Evolutionary conservation across 2,329 filamentous ascomycete species (phyloP), one percentile per base, ranked within the genome.

Genomic region (Penicillium italicum): DNA sequence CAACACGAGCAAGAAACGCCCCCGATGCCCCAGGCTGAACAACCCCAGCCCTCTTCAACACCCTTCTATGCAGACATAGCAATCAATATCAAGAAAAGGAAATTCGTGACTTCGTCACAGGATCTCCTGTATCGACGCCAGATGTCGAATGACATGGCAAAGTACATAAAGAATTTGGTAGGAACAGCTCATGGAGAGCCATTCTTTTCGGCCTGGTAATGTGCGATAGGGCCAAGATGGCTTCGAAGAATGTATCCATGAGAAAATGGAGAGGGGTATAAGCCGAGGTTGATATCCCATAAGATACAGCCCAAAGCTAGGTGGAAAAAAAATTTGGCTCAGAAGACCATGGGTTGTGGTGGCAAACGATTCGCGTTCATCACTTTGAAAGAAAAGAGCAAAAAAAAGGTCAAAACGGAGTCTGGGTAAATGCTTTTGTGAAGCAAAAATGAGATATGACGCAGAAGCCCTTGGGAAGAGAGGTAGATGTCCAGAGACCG

Each of bases 71-170:
- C 41, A 44, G 51, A 54, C 43, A 50, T 42, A 56, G 38, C 40
- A 28, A 44, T 47, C 33, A 56, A 50, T 41, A 60, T 31, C 36
- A 58, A 61, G 60, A 59, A 20, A 62, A 63, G 61, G 57, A 61
- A 65, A 62, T 64, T 65, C 62, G 60, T 62, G 60, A 59, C 58
- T 51, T 63, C 62, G 57, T 65, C 60, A 61, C 49, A 58, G 38
- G 41, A 61, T 55, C 50, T 45, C 49, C 59, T 53, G 24, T 44
- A 47, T 59, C 50, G 47, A 58, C 41, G 51, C 51, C 61, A 51
- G 28, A 45, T 42, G 31, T 55, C 50, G 18, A 33, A 44, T 28
- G 53, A 47, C 36, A 40, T 44, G 59, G 38, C 43, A 58, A 57
- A 60, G 43, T 42, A 55, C 46, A 58, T 43, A 49, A 40, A 47